Evolutionary conservation across 805 yeast species (phyloP).

Genomic region (Candida nemodendra): DNA sequence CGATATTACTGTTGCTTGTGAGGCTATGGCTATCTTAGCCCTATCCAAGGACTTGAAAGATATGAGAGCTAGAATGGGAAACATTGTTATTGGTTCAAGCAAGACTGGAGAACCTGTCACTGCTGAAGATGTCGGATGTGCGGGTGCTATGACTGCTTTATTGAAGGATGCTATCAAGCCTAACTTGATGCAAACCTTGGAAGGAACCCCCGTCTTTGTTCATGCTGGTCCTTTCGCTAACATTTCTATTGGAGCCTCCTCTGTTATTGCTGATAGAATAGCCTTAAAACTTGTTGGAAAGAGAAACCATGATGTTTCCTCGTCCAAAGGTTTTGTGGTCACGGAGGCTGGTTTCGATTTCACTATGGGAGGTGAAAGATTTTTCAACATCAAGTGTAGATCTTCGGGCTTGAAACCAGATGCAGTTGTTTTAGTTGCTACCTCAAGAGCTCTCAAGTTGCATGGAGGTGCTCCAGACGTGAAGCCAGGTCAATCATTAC

Average conservation of each 20-base stretch:
- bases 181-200: slow-evolving; percentile 82
- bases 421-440: slow-evolving; percentile 77
- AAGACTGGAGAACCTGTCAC: slow-evolving; percentile 71
- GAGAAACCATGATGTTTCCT: slow-evolving; percentile 26
- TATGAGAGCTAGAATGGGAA: slow-evolving; percentile 72
- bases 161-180: slow-evolving; percentile 83
- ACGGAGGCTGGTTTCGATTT: slow-evolving; percentile 90
- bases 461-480: slow-evolving; percentile 92
- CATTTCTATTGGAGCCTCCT: slow-evolving; percentile 83
- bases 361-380: slow-evolving; percentile 91
- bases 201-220: slow-evolving; percentile 83
- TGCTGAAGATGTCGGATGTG: slow-evolving; percentile 81
- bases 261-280: slow-evolving; percentile 76
- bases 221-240: slow-evolving; percentile 91
- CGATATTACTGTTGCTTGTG: slow-evolving; percentile 83
- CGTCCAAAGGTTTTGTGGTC: slow-evolving; percentile 70
- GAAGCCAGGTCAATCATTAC: slow-evolving; percentile 79
- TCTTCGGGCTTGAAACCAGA: slow-evolving; percentile 79
- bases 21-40: slow-evolving; percentile 83
- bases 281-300: slow-evolving; percentile 78
- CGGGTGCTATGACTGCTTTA: slow-evolving; percentile 82
- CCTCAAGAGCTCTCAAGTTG: slow-evolving; percentile 78
- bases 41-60: slow-evolving; percentile 67
- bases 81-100: slow-evolving; percentile 71
- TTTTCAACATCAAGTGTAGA: slow-evolving; percentile 78